Conservation (phyloP, 225 moss, liverwort and hornwort species). For the Antitrichia curtipendula region DNA sequence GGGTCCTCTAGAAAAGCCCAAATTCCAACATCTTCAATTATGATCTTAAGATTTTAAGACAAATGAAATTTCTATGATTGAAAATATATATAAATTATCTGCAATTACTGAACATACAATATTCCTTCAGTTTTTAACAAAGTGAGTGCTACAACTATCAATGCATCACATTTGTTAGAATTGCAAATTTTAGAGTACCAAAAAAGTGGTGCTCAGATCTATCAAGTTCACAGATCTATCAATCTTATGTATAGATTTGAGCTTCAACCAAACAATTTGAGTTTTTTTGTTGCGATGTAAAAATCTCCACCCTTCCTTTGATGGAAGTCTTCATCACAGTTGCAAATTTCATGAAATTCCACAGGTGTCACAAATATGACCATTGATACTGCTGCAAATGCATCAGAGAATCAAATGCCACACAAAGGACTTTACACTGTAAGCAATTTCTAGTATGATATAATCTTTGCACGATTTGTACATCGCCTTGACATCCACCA, state of each 20-base stretch:
- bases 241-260: not conserved
- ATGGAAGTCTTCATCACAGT: not conserved
- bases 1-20: too few relatives aligned
- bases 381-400: not conserved
- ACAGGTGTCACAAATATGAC: not conserved
- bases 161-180: not conserved
- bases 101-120: not conserved
- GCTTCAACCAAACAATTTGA: not conserved
- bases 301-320: not conserved
- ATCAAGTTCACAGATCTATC: not conserved
- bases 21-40: too few relatives aligned
- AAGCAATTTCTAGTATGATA: not conserved
- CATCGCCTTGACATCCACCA: not conserved
- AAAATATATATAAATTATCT: too few relatives aligned
- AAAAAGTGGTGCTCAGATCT: not conserved
- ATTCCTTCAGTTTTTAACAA: not conserved
- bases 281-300: too few relatives aligned
- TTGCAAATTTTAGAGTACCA: not conserved
- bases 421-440: not conserved
- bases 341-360: not conserved
- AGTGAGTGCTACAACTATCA: not conserved
- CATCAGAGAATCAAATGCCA: not conserved
- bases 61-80: too few relatives aligned
- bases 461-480: not conserved
- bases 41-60: too few relatives aligned